These are phyloP conservation scores for Fusarium sp. DNA, from an alignment of 2,329 filamentous ascomycete species.

Conservation along the genomic window DNA sequence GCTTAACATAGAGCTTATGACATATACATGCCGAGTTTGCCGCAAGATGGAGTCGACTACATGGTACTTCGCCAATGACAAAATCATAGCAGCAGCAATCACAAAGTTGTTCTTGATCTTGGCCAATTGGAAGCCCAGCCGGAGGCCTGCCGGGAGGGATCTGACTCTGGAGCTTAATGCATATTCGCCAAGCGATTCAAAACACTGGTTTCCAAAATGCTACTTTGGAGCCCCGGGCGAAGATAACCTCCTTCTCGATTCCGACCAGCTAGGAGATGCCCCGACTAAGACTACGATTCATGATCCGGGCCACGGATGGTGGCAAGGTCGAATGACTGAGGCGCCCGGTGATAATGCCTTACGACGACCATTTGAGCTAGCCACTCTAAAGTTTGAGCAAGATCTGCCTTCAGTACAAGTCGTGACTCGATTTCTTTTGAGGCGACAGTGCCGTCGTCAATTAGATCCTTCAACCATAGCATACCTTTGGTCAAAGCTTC, in stretches of 20 bases:
- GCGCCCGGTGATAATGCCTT: slow-evolving; percentile 5
- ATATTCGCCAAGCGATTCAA: slow-evolving; percentile 34
- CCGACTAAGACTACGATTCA: not conserved
- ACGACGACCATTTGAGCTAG: slow-evolving; percentile 4
- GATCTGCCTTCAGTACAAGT: slow-evolving; percentile 13
- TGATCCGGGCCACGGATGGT: slow-evolving; percentile 23
- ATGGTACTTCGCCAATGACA: not conserved
- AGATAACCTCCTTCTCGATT: not conserved
- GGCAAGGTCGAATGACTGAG: not conserved
- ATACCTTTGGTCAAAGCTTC: slow-evolving; percentile 21
- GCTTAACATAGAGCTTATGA: slow-evolving; percentile 31
- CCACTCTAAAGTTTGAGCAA: not conserved
- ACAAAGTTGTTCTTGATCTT: slow-evolving; percentile 20
- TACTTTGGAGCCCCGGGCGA: slow-evolving; percentile 32
- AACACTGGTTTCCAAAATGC: slow-evolving; percentile 32
- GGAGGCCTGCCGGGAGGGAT: not conserved
- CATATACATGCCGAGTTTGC: slow-evolving; percentile 23
- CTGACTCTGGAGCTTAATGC: slow-evolving; percentile 20
- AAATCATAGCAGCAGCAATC: slow-evolving; percentile 11
- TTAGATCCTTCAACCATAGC: not conserved
- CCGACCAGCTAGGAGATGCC: not conserved
- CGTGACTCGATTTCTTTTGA: slow-evolving; percentile 28
- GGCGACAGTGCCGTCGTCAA: slow-evolving; percentile 31
- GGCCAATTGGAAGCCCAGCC: slow-evolving; percentile 1
- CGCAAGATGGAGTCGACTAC: slow-evolving; percentile 1